Percentiles rank a stretch among this genome's conserved stretches.
These are phyloP conservation scores for Barbatosphaeria neglecta DNA, from an alignment of 495 filamentous ascomycete species.

Conservation along the genomic window DNA sequence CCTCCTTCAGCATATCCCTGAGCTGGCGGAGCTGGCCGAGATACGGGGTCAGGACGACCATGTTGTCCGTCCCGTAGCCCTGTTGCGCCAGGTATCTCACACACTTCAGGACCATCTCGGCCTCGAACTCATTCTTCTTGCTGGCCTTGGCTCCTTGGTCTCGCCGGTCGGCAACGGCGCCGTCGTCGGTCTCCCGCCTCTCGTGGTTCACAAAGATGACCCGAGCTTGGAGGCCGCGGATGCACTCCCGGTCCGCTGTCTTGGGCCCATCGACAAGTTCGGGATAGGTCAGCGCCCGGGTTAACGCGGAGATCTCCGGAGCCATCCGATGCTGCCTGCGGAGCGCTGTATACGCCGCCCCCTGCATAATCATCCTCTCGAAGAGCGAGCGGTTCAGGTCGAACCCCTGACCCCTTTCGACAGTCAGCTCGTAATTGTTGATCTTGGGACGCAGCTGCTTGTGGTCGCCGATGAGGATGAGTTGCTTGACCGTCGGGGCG, in stretches of 20 bases:
- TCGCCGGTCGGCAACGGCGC: conserved; percentile 33
- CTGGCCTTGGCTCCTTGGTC: conserved; percentile 38
- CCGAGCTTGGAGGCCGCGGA: conserved; percentile 47
- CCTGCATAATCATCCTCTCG: conserved; percentile 51
- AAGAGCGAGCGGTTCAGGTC: conserved; percentile 64
- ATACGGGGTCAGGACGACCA: conserved; percentile 69
- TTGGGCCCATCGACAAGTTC: conserved; percentile 44
- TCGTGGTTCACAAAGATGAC: conserved; percentile 59
- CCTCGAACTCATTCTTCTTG: conserved; percentile 60
- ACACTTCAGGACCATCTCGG: conserved; percentile 51
- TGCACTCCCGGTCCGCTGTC: conserved; percentile 36
- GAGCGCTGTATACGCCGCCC: conserved; percentile 44
- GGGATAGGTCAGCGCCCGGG: conserved; percentile 52
- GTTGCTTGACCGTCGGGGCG: conserved; percentile 45
- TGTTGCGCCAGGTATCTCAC: conserved; percentile 67
- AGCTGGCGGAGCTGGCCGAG: conserved; percentile 56
- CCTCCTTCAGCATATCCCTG: conserved; percentile 35
- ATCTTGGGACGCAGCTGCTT: conserved; percentile 64
- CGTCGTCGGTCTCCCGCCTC: conserved; percentile 35
- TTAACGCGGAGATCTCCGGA: conserved; percentile 54
- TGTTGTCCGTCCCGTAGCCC: conserved; percentile 53
- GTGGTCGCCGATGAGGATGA: conserved; percentile 70
- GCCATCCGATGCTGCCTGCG: conserved; percentile 59
- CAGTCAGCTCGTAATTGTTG: conserved; percentile 49
- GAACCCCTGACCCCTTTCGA: conserved; percentile 57